Conservation (phyloP, 371 early-diverging fungal species). For the Saksenaea oblongispora region DNA sequence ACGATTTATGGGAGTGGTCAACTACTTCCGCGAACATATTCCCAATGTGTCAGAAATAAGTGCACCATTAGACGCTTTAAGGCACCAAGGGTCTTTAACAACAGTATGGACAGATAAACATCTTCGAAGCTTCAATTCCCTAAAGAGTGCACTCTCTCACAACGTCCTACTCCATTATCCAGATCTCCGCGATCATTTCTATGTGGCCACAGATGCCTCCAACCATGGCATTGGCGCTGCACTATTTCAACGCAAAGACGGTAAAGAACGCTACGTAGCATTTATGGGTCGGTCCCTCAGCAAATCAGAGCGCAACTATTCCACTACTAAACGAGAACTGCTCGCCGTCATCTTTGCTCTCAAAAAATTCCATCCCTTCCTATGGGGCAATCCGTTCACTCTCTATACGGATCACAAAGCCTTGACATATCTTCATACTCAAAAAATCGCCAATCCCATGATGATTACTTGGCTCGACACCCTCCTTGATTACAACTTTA, state of each 20-base stretch:
- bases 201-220: conserved; percentile 44
- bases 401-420: too few relatives aligned
- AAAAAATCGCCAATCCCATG: too few relatives aligned
- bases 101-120: conserved; percentile 11
- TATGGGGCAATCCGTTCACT: too few relatives aligned
- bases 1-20: too few relatives aligned
- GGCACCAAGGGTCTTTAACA: conserved; percentile 8
- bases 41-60: conserved; percentile 13
- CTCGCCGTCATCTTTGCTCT: too few relatives aligned
- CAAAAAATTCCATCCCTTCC: too few relatives aligned
- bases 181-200: conserved; percentile 26
- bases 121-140: conserved; percentile 5
- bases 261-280: conserved; percentile 12
- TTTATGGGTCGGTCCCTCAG: conserved; percentile 16
- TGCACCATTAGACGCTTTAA: conserved; percentile 27
- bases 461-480: too few relatives aligned
- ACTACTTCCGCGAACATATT: conserved; percentile 20
- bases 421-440: too few relatives aligned
- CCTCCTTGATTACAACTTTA: too few relatives aligned
- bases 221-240: conserved; percentile 37
- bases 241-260: conserved; percentile 22
- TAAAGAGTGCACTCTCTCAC: background rate
- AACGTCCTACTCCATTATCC: conserved; percentile 18
- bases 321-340: too few relatives aligned
- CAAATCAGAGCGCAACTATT: too few relatives aligned